Percentiles rank a stretch among this genome's conserved stretches.
Evolutionary conservation across 129 eudicot genomes (phyloP).

Genomic region (Calendula officinalis): DNA sequence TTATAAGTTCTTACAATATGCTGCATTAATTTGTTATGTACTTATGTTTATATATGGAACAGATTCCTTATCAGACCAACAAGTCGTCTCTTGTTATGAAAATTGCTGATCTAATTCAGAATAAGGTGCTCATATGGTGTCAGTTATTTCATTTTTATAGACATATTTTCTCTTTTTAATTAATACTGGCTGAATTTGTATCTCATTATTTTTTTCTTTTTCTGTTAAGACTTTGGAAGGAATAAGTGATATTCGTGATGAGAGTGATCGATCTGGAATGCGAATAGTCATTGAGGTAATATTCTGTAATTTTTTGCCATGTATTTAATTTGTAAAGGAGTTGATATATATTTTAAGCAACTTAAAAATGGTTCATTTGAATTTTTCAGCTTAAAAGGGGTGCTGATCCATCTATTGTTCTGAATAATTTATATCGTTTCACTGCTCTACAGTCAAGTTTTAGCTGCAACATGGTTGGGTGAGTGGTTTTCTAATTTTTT

Average conservation of each 20-base stretch:
- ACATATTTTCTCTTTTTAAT: too few relatives aligned
- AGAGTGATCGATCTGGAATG: conserved; percentile 93
- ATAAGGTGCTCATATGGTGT: conserved; percentile 47
- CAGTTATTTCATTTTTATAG: neutral
- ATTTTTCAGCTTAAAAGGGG: conserved; percentile 75
- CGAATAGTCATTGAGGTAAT: conserved; percentile 58
- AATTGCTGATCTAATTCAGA: conserved; percentile 85
- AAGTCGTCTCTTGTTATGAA: conserved; percentile 81
- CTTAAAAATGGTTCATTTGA: neutral
- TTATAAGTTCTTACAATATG: too few relatives aligned
- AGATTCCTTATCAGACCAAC: conserved; percentile 90
- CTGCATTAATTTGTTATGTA: conserved; percentile 7
- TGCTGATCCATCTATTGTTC: conserved; percentile 73
- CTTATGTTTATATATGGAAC: conserved; percentile 32
- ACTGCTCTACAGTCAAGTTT: conserved; percentile 86
- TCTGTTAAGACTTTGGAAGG: conserved; percentile 69
- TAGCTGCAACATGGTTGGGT: conserved; percentile 99
- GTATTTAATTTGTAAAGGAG: too few relatives aligned
- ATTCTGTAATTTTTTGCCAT: conserved; percentile 5
- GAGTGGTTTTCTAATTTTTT: conserved; percentile 25
- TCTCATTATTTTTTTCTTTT: neutral
- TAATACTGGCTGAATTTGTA: neutral
- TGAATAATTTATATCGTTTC: conserved; percentile 71
- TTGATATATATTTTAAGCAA: too few relatives aligned
- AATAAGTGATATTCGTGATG: conserved; percentile 91